Base-by-base conservation (phyloP, 2,329 filamentous ascomycete genomes). In the Sarocladium oryzae region DNA sequence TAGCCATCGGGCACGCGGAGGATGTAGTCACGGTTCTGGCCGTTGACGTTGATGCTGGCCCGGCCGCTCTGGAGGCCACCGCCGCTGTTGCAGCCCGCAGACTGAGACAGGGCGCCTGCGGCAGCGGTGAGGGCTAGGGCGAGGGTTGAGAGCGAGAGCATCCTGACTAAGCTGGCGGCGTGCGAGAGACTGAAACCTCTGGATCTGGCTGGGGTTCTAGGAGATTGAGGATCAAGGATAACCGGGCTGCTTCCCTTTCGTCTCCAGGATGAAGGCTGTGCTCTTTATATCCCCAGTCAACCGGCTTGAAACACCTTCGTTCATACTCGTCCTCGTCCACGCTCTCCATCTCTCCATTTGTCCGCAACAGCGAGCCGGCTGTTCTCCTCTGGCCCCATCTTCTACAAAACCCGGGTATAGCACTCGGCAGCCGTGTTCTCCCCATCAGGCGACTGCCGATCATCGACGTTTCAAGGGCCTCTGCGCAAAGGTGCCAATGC, bases 1-100 rank as follows among this genome's bases (percentile, higher is more conserved):
- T 75, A 75, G 58, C 66, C 63, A 20, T 60, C 58, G 4, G 70
- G 69, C 18, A 69, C 53, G 49, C 61, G 57, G 41, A 73, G 54
- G 56, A 66, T 64, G 57, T 67, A 72, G 53, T 66, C 56, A 8
- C 69, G 63, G 20, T 71, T 61, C 45, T 55, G 41, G 50, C 57
- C 57, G 41, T 57, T 58, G 46, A 73, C 63, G 4, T 56, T 66
- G 43, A 66, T 61, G 35, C 59, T 63, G 52, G 67, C 60, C 35
- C 59, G 60, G 32, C 58, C 58, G 35, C 64, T 65, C 51, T 57
- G 61, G 18, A 61, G 58, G 5, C 61, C 53, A 40, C 37, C 52
- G 52, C 63, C 68, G 45, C 66, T 66, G 26, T 32, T 28, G 54
- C 68, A 70, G 20, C 68, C 68, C 7, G 67, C 54, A 35, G 56